Conservation (phyloP, 2,329 filamentous ascomycete genomes). For the Diaporthe caulivora region DNA sequence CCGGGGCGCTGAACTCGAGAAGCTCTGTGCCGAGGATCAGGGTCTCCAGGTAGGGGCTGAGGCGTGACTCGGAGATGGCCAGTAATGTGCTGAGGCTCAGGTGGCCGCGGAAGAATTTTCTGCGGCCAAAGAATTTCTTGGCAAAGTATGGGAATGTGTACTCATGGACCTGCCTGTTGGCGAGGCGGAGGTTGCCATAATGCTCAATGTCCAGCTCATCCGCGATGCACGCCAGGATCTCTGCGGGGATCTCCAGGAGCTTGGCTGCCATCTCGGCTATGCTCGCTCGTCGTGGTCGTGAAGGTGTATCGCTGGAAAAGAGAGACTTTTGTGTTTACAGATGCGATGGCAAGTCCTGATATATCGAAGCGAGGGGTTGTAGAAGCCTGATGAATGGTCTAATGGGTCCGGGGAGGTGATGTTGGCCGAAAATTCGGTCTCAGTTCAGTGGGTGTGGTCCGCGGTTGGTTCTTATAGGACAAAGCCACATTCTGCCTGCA, state of each 20-base stretch:
- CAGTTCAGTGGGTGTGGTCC: background rate
- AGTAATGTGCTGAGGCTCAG: conserved; percentile 26
- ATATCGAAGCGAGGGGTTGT: conserved; percentile 3
- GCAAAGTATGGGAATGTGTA: conserved; percentile 29
- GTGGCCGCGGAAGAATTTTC: conserved; percentile 31
- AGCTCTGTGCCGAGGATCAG: conserved; percentile 10
- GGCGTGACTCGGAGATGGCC: conserved; percentile 23
- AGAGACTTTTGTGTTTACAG: too few species aligned
- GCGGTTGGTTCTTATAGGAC: conserved; percentile 3
- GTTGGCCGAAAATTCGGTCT: conserved; percentile 8
- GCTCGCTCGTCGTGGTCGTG: background rate
- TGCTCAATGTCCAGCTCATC: conserved; percentile 5
- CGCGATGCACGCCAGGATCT: conserved; percentile 28
- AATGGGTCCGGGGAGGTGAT: conserved; percentile 2
- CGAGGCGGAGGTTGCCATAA: conserved; percentile 23
- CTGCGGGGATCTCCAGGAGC: conserved; percentile 19
- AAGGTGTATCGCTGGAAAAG: background rate
- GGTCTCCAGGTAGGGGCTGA: conserved; percentile 15
- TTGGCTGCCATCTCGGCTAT: conserved; percentile 5
- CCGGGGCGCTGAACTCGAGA: background rate
- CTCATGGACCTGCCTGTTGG: conserved; percentile 7
- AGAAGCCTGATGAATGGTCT: background rate
- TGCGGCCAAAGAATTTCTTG: conserved; percentile 23
- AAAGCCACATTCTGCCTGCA: conserved; percentile 22
- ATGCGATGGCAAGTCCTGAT: background rate